Conservation (phyloP, 441 rosid species). For the Erodium trifolium region DNA sequence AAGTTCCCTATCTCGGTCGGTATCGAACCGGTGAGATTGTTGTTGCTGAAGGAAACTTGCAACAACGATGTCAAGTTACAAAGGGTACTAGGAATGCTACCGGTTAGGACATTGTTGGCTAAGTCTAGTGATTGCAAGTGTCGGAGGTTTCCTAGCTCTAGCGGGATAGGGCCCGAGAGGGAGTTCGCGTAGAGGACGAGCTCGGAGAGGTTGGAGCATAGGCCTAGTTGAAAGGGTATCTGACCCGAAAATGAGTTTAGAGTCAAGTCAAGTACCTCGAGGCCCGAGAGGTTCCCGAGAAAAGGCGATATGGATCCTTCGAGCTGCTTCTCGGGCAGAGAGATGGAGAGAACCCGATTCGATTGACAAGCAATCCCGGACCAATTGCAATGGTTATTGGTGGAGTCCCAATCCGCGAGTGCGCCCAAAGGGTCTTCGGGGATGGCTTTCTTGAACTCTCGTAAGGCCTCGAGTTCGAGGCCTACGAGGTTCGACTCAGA, state of each 20-base stretch:
- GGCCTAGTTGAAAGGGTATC: conserved; percentile 55
- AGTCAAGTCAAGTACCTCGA: conserved; percentile 82
- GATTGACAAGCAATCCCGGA: conserved; percentile 60
- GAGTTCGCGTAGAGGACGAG: conserved; percentile 43
- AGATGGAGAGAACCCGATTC: conserved; percentile 35
- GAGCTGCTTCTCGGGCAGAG: conserved; percentile 53
- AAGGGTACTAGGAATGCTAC: conserved; percentile 49
- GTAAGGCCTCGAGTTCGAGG: conserved; percentile 46
- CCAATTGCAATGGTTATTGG: conserved; percentile 66
- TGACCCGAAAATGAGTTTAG: conserved; percentile 42
- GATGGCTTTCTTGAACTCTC: conserved; percentile 46
- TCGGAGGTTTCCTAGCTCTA: conserved; percentile 45
- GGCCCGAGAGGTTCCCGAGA: conserved; percentile 53
- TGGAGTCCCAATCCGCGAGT: conserved; percentile 54
- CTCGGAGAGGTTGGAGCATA: conserved; percentile 38
- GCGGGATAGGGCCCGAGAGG: conserved; percentile 59
- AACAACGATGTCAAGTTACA: conserved; percentile 46
- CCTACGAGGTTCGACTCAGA: conserved; percentile 27
- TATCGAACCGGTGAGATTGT: conserved; percentile 57
- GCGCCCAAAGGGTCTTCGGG: conserved; percentile 46
- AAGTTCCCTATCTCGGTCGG: conserved; percentile 52
- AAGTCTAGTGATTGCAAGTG: conserved; percentile 44
- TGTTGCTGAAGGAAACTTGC: conserved; percentile 31
- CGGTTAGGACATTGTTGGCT: conserved; percentile 48
- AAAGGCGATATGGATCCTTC: conserved; percentile 54